These are phyloP conservation scores for Macrophomina phaseolina DNA, from an alignment of 2,329 filamentous ascomycete species.

Conservation along the genomic window DNA sequence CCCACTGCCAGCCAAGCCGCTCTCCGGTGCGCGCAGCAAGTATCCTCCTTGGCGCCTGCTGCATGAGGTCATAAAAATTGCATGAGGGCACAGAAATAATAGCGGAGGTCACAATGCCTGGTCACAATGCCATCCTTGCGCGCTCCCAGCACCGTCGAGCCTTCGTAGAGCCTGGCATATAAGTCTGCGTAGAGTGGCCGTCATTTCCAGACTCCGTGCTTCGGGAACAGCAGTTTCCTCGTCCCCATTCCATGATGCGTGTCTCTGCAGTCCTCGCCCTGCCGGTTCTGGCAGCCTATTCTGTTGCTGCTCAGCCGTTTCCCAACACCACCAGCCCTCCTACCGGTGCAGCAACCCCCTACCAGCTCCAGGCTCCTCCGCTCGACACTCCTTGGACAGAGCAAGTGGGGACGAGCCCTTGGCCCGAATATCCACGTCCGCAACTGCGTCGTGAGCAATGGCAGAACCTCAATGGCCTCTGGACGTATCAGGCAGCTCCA, in stretches of 20 bases:
- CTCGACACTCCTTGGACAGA: slow-evolving; percentile 59
- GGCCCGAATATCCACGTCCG: slow-evolving; percentile 65
- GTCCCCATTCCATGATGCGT: slow-evolving; percentile 1
- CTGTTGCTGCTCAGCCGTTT: neutral
- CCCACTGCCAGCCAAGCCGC: neutral
- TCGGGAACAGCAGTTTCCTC: neutral
- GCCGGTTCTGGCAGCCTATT: neutral
- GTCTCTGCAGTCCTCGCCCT: neutral
- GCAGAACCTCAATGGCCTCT: slow-evolving; percentile 65
- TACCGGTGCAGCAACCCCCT: slow-evolving; percentile 36
- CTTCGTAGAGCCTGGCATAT: neutral
- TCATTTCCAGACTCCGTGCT: neutral
- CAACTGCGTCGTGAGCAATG: slow-evolving; percentile 60
- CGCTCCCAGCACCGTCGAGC: neutral
- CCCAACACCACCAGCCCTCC: slow-evolving; percentile 1
- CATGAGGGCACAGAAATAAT: slow-evolving; percentile 15
- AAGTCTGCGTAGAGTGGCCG: slow-evolving; percentile 6
- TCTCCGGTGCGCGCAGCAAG: neutral
- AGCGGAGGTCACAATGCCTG: slow-evolving; percentile 2
- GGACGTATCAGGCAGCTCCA: slow-evolving; percentile 57
- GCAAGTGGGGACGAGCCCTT: slow-evolving; percentile 59
- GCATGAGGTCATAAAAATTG: slow-evolving; percentile 15
- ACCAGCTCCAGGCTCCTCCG: slow-evolving; percentile 50
- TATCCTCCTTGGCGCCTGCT: slow-evolving; percentile 8
- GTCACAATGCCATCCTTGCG: slow-evolving; percentile 10